A percentile compares a stretch with the other conserved stretches of the same genome.
Evolutionary conservation across 345 rosid genomes (phyloP).

Genomic region (Kandelia obovata): DNA sequence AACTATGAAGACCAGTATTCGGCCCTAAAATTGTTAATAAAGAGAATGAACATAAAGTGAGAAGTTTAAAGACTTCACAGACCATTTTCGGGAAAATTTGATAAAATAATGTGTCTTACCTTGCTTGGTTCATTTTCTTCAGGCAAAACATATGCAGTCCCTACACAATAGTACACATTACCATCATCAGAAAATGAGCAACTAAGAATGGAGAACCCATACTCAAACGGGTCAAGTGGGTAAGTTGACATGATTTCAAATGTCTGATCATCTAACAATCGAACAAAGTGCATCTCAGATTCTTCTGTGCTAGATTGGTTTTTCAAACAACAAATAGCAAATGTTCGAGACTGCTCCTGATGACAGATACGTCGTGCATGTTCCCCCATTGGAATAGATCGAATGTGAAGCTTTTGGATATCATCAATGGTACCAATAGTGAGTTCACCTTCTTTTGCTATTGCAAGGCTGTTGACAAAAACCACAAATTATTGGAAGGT

Average conservation of each 20-base stretch:
- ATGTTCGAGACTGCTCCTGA: constrained; percentile 90
- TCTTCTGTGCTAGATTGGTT: constrained; percentile 67
- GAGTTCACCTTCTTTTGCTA: constrained; percentile 94
- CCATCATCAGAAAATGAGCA: constrained; percentile 79
- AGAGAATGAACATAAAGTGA: background rate
- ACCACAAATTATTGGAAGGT: constrained; percentile 11
- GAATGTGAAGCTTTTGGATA: constrained; percentile 97
- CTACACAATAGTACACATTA: constrained; percentile 83
- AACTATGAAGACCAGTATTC: constrained; percentile 76
- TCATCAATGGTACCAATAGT: constrained; percentile 94
- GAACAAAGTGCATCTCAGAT: constrained; percentile 74
- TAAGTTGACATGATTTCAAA: constrained; percentile 75
- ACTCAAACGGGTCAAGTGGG: constrained; percentile 81
- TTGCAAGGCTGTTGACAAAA: constrained; percentile 62
- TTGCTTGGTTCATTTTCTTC: constrained; percentile 86
- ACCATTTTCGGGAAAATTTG: background rate
- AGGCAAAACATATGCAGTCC: constrained; percentile 90
- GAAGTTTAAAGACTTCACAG: background rate
- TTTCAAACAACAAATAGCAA: constrained; percentile 79
- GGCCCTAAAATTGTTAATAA: constrained; percentile 47
- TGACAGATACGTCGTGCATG: constrained; percentile 90
- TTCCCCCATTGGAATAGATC: constrained; percentile 91
- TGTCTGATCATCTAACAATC: constrained; percentile 78
- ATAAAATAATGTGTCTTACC: constrained; percentile 34
- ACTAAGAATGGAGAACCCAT: constrained; percentile 87